Evolutionary conservation across 2,329 filamentous ascomycete species (phyloP).

Genomic region (Fusarium heterosporum): DNA sequence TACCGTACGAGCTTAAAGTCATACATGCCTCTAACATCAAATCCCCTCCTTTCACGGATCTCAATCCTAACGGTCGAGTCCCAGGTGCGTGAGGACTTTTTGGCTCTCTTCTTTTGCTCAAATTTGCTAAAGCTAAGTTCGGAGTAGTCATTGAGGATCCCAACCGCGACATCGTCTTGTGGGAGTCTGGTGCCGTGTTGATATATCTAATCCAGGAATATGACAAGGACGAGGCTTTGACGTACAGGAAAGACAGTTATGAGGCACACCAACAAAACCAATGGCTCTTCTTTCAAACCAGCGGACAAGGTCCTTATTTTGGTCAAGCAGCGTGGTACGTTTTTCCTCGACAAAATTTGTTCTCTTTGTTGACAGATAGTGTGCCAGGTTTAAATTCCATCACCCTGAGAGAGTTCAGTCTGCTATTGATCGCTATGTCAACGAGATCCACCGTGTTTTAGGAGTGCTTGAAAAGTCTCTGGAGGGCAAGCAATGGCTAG

Average conservation of each 20-base stretch:
- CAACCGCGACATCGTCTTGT: neutral
- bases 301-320: neutral
- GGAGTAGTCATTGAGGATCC: neutral
- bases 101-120: neutral
- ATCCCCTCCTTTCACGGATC: neutral
- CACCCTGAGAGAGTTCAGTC: neutral
- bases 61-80: neutral
- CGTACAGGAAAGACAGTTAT: neutral
- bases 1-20: neutral
- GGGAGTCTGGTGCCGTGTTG: neutral
- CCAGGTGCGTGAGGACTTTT: neutral
- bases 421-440: neutral
- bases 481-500: conserved; percentile 1
- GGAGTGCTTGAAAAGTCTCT: neutral
- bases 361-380: no score
- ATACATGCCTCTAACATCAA: neutral
- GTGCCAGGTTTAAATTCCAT: neutral
- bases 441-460: neutral
- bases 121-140: neutral
- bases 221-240: neutral
- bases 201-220: neutral
- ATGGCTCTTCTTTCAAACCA: neutral
- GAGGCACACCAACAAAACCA: neutral
- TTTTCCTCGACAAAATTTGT: no score
- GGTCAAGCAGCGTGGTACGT: neutral